Conservation (phyloP, 2,329 filamentous ascomycete species). For the Magnaporthales sp. region DNA sequence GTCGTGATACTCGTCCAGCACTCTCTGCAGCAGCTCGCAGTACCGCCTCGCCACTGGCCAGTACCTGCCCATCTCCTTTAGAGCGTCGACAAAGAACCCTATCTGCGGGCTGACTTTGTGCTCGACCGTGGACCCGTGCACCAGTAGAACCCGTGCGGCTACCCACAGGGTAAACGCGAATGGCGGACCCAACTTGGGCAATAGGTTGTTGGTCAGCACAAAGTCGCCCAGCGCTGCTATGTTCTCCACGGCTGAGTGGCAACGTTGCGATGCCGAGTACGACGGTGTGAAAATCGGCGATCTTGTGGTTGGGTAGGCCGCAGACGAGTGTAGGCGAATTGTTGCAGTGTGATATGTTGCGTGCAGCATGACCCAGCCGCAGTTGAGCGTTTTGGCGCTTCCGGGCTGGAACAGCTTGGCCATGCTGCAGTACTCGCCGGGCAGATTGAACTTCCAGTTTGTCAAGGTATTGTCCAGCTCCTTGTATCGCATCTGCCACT, state of each 20-base stretch:
- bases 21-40: slow-evolving; percentile 67
- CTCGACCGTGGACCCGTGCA: slow-evolving; percentile 85
- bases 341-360: slow-evolving; percentile 84
- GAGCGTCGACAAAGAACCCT: slow-evolving; percentile 70
- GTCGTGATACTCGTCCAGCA: slow-evolving; percentile 78
- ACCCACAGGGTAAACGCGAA: slow-evolving; percentile 94
- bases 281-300: slow-evolving; percentile 86
- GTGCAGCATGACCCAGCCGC: slow-evolving; percentile 85
- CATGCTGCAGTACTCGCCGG: slow-evolving; percentile 77
- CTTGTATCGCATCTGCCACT: slow-evolving; percentile 82
- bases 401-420: slow-evolving; percentile 65
- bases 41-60: slow-evolving; percentile 85
- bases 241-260: slow-evolving; percentile 73
- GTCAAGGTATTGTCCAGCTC: slow-evolving; percentile 74
- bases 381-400: slow-evolving; percentile 62
- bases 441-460: slow-evolving; percentile 76
- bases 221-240: slow-evolving; percentile 72
- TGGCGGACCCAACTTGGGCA: slow-evolving; percentile 76
- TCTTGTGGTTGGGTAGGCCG: slow-evolving; percentile 82
- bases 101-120: slow-evolving; percentile 75
- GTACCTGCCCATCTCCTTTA: slow-evolving; percentile 70
- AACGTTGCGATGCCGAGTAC: slow-evolving; percentile 76
- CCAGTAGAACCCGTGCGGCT: slow-evolving; percentile 74
- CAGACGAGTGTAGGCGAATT: slow-evolving; percentile 84
- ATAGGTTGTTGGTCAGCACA: slow-evolving; percentile 64